Evolutionary conservation across 2,329 filamentous ascomycete species (phyloP).

Genomic region (Verticillium alfalfae): DNA sequence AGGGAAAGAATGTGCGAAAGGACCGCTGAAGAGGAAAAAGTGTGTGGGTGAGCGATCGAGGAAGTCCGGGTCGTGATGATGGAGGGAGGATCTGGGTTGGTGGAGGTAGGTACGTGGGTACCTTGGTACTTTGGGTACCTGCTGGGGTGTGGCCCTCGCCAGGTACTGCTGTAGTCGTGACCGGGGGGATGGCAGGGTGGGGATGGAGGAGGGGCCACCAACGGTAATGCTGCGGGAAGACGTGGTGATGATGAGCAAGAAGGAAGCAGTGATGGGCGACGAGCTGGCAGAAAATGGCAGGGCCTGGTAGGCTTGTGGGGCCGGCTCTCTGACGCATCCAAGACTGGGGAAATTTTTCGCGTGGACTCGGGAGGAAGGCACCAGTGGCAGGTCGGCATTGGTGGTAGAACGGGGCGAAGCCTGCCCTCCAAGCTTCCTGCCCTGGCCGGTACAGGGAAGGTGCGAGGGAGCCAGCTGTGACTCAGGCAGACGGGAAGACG

Average conservation of each 20-base stretch:
- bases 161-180: neutral
- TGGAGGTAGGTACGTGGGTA: neutral
- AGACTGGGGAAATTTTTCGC: slow-evolving; percentile 8
- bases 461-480: neutral
- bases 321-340: neutral
- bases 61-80: neutral
- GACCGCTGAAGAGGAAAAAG: slow-evolving; percentile 1
- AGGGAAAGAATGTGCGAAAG: slow-evolving; percentile 3
- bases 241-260: neutral
- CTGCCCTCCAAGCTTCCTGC: neutral
- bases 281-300: neutral
- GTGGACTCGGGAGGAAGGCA: slow-evolving; percentile 9
- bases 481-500: neutral
- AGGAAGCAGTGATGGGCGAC: neutral
- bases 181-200: neutral
- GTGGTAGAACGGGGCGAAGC: neutral
- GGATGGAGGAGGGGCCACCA: slow-evolving; percentile 1
- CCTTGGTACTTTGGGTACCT: neutral
- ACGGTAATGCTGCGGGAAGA: neutral
- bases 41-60: neutral
- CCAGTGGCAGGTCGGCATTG: neutral
- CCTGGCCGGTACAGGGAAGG: neutral
- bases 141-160: neutral
- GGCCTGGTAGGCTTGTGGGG: neutral
- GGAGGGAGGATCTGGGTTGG: neutral